Evolutionary conservation across 2,329 filamentous ascomycete genomes (phyloP).

Genomic region (Lachnellula cervina): DNA sequence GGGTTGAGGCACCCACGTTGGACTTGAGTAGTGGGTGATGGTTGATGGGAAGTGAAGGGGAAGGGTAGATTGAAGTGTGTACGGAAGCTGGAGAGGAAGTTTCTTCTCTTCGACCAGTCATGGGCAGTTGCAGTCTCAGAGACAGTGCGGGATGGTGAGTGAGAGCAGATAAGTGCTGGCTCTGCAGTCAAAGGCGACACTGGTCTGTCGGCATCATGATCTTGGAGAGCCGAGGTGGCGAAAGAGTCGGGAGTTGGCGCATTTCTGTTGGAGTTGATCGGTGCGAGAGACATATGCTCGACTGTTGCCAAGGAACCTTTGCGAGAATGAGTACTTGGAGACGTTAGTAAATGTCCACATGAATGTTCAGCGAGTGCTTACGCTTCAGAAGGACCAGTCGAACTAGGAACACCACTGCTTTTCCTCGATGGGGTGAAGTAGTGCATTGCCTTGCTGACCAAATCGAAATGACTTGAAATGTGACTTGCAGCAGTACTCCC

Average conservation of each 20-base stretch:
- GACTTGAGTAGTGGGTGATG: background rate
- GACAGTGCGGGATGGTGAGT: background rate
- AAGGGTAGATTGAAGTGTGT: constrained; percentile 22
- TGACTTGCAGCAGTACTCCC: constrained; percentile 5
- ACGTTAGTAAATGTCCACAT: background rate
- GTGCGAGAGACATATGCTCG: constrained; percentile 4
- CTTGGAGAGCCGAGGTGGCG: background rate
- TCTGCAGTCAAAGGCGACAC: background rate
- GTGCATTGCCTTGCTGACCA: constrained; percentile 20
- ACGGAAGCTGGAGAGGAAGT: constrained; percentile 17
- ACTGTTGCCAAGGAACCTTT: constrained; percentile 8
- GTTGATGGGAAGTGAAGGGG: constrained; percentile 7
- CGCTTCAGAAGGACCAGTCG: background rate
- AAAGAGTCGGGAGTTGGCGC: background rate
- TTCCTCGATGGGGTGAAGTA: constrained; percentile 20
- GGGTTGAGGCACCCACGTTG: background rate
- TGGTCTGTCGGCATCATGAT: background rate
- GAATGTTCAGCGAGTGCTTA: background rate
- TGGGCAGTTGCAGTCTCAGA: background rate
- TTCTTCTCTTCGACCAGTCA: background rate
- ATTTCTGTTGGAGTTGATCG: background rate
- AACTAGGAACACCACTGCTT: constrained; percentile 8
- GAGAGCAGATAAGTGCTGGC: constrained; percentile 1
- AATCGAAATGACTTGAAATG: constrained; percentile 15
- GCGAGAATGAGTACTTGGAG: background rate